Conservation (phyloP, 1,284 basidiomycete species). For the Leucoagaricus sp. region DNA sequence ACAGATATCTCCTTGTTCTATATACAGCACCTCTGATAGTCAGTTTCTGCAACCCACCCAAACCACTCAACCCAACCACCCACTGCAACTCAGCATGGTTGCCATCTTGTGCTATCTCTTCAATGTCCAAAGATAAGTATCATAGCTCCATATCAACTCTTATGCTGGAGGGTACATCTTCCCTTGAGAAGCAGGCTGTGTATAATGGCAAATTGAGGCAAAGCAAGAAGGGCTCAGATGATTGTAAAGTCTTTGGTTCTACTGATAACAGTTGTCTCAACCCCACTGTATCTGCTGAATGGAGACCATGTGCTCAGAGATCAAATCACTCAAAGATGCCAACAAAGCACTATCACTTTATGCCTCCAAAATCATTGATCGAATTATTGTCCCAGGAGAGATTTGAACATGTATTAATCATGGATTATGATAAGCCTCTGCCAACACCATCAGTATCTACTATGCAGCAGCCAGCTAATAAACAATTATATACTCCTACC, state of each 20-base stretch:
- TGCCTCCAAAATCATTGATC: slow-evolving; percentile 94
- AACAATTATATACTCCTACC: slow-evolving; percentile 29
- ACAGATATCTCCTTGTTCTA: too few relatives aligned
- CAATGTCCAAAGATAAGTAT: too few relatives aligned
- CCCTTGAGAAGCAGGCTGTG: slow-evolving; percentile 52
- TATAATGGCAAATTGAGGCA: slow-evolving; percentile 50
- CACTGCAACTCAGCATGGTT: too few relatives aligned
- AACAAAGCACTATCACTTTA: slow-evolving; percentile 94
- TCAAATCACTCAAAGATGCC: slow-evolving; percentile 90
- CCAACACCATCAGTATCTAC: slow-evolving; percentile 40
- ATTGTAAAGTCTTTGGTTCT: slow-evolving; percentile 36
- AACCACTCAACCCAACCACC: too few relatives aligned
- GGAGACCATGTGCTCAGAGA: slow-evolving; percentile 73
- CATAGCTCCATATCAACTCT: too few relatives aligned
- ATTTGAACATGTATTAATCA: slow-evolving; percentile 90
- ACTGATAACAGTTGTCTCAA: slow-evolving; percentile 42
- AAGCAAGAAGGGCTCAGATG: slow-evolving; percentile 52
- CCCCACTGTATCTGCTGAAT: slow-evolving; percentile 52
- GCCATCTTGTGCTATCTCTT: too few relatives aligned
- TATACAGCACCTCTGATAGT: too few relatives aligned
- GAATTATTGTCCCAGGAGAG: slow-evolving; percentile 93
- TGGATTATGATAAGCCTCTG: slow-evolving; percentile 74
- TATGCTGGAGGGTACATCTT: slow-evolving; percentile 54
- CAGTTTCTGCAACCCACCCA: too few relatives aligned
- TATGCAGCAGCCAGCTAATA: slow-evolving; percentile 29